Percentiles rank a stretch among this genome's conserved stretches.
Evolutionary conservation across 192 early-diverging fungal genomes (phyloP).

Genomic region (Pilaira anomala): DNA sequence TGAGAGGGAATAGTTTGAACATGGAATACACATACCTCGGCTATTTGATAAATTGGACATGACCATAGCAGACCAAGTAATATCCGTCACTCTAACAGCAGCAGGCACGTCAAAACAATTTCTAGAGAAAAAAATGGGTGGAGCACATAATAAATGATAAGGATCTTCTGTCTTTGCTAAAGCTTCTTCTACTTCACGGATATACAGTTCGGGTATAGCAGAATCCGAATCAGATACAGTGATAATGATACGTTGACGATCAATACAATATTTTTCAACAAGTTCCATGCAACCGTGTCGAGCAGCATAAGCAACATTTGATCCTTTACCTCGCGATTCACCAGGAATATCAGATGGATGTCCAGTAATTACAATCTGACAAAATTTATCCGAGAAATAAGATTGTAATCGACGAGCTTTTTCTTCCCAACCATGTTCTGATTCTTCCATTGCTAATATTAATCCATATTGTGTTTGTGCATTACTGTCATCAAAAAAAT

Average conservation of each 20-base stretch:
- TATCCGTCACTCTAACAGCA: slow-evolving; percentile 68
- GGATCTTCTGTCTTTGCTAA: slow-evolving; percentile 40
- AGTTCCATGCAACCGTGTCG: slow-evolving; percentile 29
- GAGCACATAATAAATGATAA: slow-evolving; percentile 35
- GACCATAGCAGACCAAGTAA: slow-evolving; percentile 71
- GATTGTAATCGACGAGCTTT: slow-evolving; percentile 55
- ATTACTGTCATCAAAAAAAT: slow-evolving; percentile 28
- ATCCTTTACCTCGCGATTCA: slow-evolving; percentile 76
- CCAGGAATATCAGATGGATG: slow-evolving; percentile 70
- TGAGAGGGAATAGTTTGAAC: slow-evolving; percentile 72
- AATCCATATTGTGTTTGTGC: slow-evolving; percentile 46
- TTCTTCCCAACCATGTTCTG: slow-evolving; percentile 47
- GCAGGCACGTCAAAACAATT: slow-evolving; percentile 68
- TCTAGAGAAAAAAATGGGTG: slow-evolving; percentile 52
- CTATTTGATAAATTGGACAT: slow-evolving; percentile 69
- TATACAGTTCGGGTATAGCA: slow-evolving; percentile 72
- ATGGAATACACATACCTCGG: slow-evolving; percentile 60
- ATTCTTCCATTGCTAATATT: slow-evolving; percentile 71
- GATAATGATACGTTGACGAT: slow-evolving; percentile 57
- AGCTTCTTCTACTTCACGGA: slow-evolving; percentile 44
- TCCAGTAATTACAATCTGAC: slow-evolving; percentile 62
- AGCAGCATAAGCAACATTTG: slow-evolving; percentile 69
- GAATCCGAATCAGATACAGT: slow-evolving; percentile 69
- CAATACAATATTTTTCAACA: slow-evolving; percentile 28
- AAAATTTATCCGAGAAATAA: slow-evolving; percentile 56